Evolutionary conservation across 805 yeast genomes (phyloP).

Genomic region (Priceomyces medius): DNA sequence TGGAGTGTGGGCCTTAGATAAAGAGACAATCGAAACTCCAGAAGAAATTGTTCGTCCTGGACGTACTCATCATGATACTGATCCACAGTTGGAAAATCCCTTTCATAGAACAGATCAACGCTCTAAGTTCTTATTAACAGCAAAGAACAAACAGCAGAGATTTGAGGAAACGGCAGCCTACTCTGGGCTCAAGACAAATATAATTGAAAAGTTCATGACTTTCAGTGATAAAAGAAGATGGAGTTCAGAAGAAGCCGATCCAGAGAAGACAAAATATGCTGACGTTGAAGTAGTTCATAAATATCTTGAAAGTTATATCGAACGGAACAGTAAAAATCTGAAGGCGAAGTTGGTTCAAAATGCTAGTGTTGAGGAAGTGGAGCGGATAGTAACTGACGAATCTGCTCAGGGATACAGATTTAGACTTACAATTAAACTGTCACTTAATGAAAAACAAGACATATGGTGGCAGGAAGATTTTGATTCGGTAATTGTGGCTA

Average conservation of each 20-base stretch:
- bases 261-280: slow-evolving; percentile 24
- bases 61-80: slow-evolving; percentile 16
- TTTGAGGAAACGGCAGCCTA: slow-evolving; percentile 32
- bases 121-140: slow-evolving; percentile 9
- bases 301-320: slow-evolving; percentile 29
- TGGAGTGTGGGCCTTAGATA: slow-evolving; percentile 44
- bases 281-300: slow-evolving; percentile 23
- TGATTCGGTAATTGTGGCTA: slow-evolving; percentile 45
- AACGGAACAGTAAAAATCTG: slow-evolving; percentile 16
- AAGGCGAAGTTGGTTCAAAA: slow-evolving; percentile 22
- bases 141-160: slow-evolving; percentile 22
- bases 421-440: slow-evolving; percentile 19
- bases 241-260: slow-evolving; percentile 22
- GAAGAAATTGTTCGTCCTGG: slow-evolving; percentile 22
- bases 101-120: slow-evolving; percentile 11
- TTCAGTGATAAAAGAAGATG: slow-evolving; percentile 40
- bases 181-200: slow-evolving; percentile 33
- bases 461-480: slow-evolving; percentile 37
- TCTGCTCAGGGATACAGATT: slow-evolving; percentile 11
- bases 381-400: slow-evolving; percentile 10
- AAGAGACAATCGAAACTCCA: slow-evolving; percentile 18
- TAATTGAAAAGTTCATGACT: slow-evolving; percentile 47
- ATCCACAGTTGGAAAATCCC: slow-evolving; percentile 30
- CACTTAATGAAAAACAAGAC: slow-evolving; percentile 21
- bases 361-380: slow-evolving; percentile 42